phyloP scores from a whole-genome alignment of 768 basidiomycete species.

The Gloeostereum incarnatum region DNA sequence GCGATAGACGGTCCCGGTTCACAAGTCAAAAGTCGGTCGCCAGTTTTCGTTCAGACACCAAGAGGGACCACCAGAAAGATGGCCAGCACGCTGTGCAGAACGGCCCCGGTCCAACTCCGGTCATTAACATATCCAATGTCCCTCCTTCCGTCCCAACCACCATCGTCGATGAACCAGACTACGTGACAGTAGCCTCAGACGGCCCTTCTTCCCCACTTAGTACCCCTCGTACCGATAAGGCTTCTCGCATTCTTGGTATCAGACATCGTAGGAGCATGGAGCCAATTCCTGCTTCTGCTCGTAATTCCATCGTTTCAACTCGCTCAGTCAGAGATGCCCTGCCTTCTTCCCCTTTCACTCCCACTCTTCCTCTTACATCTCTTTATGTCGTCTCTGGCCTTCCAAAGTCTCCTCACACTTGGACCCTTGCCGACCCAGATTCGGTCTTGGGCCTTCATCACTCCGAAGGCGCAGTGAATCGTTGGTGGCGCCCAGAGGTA shows the following conservation, averaged over 20 bases:
- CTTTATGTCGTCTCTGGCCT: slow-evolving; percentile 85
- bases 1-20: no score
- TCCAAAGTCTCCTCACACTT: slow-evolving; percentile 82
- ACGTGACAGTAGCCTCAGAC: no score
- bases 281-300: slow-evolving; percentile 69
- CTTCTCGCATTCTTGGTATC: slow-evolving; percentile 70
- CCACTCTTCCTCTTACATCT: slow-evolving; percentile 70
- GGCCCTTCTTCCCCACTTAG: background rate
- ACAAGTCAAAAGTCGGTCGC: no score
- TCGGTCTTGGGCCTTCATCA: slow-evolving; percentile 77
- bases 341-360: slow-evolving; percentile 50
- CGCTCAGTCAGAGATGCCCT: slow-evolving; percentile 52
- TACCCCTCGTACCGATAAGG: slow-evolving; percentile 51
- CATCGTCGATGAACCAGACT: no score
- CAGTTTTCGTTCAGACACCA: no score
- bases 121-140: no score
- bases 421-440: slow-evolving; percentile 83
- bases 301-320: slow-evolving; percentile 72
- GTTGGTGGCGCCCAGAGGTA: slow-evolving; percentile 90
- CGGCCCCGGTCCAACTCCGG: no score
- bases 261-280: slow-evolving; percentile 74
- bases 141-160: no score
- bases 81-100: no score
- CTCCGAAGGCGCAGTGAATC: slow-evolving; percentile 73
- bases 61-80: no score